phyloP scores from a whole-genome alignment of 176 grass and related monocot species.

The Cenchrus fungigraminus region DNA sequence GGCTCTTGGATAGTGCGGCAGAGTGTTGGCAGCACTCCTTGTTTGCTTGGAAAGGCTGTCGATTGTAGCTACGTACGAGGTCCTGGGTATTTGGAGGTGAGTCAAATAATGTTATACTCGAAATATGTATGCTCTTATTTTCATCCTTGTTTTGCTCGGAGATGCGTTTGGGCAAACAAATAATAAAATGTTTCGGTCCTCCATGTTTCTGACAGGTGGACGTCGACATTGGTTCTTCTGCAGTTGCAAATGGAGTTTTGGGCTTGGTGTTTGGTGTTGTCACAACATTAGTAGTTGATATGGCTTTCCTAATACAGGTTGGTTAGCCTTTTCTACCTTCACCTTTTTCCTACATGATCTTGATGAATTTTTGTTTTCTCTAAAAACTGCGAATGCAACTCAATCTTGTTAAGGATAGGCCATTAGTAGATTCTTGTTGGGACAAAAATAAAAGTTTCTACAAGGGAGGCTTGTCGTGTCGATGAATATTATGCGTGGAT shows the following conservation, averaged over 20 bases:
- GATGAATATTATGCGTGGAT: background rate
- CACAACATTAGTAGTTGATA: slow-evolving; percentile 84
- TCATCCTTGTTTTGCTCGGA: background rate
- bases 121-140: background rate
- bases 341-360: background rate
- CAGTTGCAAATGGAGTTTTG: slow-evolving; percentile 93
- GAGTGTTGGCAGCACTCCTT: slow-evolving; percentile 86
- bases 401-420: background rate
- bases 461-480: background rate
- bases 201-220: slow-evolving; percentile 62
- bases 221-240: slow-evolving; percentile 91
- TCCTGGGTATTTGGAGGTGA: slow-evolving; percentile 87
- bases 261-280: slow-evolving; percentile 87
- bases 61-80: slow-evolving; percentile 81
- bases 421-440: background rate
- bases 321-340: background rate
- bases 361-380: background rate
- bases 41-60: slow-evolving; percentile 90
- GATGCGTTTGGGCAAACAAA: background rate
- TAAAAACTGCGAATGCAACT: background rate
- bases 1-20: slow-evolving; percentile 98
- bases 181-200: background rate
- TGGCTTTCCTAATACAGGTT: slow-evolving; percentile 96
- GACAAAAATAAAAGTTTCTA: background rate
- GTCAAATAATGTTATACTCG: background rate